Evolutionary conservation across 352 stramenopile species (phyloP), one percentile per base, ranked within the genome.

Genomic region (Saprolegnia parasitica): DNA sequence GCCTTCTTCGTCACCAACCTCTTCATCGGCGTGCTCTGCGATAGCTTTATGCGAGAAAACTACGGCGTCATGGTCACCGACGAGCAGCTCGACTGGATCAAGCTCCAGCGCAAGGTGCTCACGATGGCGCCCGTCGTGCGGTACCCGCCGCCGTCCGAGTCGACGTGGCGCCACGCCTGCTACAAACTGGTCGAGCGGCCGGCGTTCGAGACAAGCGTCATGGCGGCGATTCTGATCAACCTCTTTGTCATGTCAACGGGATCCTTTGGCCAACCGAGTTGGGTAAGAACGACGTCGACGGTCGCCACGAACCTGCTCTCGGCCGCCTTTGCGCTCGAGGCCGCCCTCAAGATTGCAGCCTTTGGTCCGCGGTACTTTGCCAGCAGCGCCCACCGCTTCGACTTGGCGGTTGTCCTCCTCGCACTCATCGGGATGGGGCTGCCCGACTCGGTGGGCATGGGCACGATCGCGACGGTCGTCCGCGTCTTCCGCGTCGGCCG

Each of bases 1-100:
- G 88, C 89, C 58, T 98, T 97, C 67, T 97, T 98, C 61, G 87
- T 97, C 4, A 88, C 98, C 29, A 97, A 98, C 45, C 76, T 98
- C 0, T 98, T 98, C 65, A 86, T 97, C 0, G 93, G 93, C 9
- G 88, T 98, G 9, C 96, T 98, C 67, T 96, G 97, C 55, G 92
- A 98, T 65, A 97, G 97, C 62, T 98, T 98, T 68, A 96, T 96
- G 55, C 79, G 86, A 35, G 95, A 96, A 89, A 97, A 79, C 35
- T 78, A 76, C 56, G 62, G 68, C 40, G 74, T 56, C 10, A 71
- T 88, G 0, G 77, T 98, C 57, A 97, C 92, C 4, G 81, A 89
- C 1, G 86, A 97, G 49, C 89, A 97, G 65, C 87, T 93, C 60
- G 92, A 95, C 62, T 97, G 90, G 90, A 90, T 96, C 50, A 93